phyloP scores from a whole-genome alignment of 2,329 filamentous ascomycete species.

The Lomentospora prolificans region DNA sequence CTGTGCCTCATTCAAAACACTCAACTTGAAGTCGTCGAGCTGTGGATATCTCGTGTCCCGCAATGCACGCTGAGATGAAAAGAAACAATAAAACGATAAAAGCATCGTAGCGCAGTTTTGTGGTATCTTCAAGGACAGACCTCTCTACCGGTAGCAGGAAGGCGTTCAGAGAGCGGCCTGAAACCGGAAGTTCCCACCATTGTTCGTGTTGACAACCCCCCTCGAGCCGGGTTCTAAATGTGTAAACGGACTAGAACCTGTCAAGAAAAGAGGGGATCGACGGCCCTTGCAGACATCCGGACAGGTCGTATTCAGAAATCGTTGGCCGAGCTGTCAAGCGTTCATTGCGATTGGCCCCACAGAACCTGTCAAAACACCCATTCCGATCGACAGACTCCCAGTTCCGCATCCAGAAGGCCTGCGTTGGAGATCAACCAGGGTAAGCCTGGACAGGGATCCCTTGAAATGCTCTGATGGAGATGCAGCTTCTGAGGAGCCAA shows the following conservation, averaged over 20 bases:
- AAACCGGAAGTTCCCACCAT: background rate
- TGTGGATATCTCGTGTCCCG: background rate
- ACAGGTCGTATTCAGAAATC: background rate
- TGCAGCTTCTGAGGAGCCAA: background rate
- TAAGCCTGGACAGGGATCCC: background rate
- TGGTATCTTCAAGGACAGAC: too few relatives aligned
- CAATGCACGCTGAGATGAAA: background rate
- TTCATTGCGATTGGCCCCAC: background rate
- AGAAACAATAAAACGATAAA: background rate
- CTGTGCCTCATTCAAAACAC: too few relatives aligned
- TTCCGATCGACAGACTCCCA: background rate
- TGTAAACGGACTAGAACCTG: background rate
- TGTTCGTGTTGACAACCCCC: background rate
- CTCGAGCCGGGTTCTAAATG: background rate
- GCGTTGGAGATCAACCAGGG: background rate
- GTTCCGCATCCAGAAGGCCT: background rate
- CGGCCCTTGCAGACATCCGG: conserved; percentile 2
- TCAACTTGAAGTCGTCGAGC: too few relatives aligned
- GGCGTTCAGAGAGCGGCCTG: background rate
- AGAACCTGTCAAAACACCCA: background rate
- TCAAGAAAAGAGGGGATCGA: background rate
- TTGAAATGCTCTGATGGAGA: background rate
- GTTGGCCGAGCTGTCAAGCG: background rate
- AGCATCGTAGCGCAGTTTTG: background rate
- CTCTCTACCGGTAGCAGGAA: too few relatives aligned